Percentiles rank a stretch among this genome's conserved stretches.
Conservation (phyloP, 176 grass and related monocot genomes). For the Sorghum bicolor region Sorghum_bicolor_NCBIv3 NC_012873.2:58563001-58563500, state of each 20-base stretch:
- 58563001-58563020: slow-evolving; percentile 12
- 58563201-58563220: slow-evolving; percentile 84
- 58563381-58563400: slow-evolving; percentile 87
- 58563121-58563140: slow-evolving; percentile 79
- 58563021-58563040: slow-evolving; percentile 44
- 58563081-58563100: slow-evolving; percentile 61
- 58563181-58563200: slow-evolving; percentile 99
- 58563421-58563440: slow-evolving; percentile 99
- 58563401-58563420: slow-evolving; percentile 80
- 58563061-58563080: slow-evolving; percentile 94
- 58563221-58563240: slow-evolving; percentile 99
- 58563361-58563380: slow-evolving; percentile 74
- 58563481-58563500: slow-evolving; percentile 83
- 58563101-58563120: slow-evolving; percentile 80
- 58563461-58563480: slow-evolving; percentile 93
- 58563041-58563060: slow-evolving; percentile 97
- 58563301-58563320: slow-evolving; percentile 85
- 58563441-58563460: slow-evolving; percentile 81
- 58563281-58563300: slow-evolving; percentile 90
- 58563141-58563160: slow-evolving; percentile 72
- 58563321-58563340: slow-evolving; percentile 58
- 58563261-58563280: slow-evolving; percentile 82
- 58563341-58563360: slow-evolving; percentile 79
- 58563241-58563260: slow-evolving; percentile 57
- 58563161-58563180: slow-evolving; percentile 73